phyloP scores from a whole-genome alignment of 805 yeast genomes.

The Ogataea methylovora region DNA sequence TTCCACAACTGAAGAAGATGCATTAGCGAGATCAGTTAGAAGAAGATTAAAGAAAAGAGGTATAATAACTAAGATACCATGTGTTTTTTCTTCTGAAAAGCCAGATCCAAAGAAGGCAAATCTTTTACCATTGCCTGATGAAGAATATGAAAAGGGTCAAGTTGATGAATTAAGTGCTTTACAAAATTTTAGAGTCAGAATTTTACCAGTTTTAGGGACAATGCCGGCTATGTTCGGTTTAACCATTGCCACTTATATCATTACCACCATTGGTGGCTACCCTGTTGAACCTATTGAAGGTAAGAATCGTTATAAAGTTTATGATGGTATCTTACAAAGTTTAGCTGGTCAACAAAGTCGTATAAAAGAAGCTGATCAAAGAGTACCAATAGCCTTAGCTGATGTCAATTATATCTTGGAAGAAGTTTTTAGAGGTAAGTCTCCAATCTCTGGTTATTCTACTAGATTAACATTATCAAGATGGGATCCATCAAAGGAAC shows the following conservation, averaged over 20 bases:
- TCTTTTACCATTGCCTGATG: conserved; percentile 77
- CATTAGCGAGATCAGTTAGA: conserved; percentile 81
- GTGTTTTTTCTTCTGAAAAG: conserved; percentile 89
- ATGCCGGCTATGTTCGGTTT: conserved; percentile 97
- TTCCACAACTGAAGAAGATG: conserved; percentile 88
- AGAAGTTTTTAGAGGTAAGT: conserved; percentile 89
- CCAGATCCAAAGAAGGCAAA: conserved; percentile 94
- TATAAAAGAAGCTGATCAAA: conserved; percentile 61
- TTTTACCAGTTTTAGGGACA: conserved; percentile 92
- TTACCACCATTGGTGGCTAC: conserved; percentile 78
- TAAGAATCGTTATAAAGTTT: conserved; percentile 75
- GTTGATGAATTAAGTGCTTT: conserved; percentile 85
- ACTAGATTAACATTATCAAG: conserved; percentile 73
- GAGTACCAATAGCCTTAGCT: conserved; percentile 61
- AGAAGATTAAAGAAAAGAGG: conserved; percentile 78
- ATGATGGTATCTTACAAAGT: conserved; percentile 76
- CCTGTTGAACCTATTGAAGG: conserved; percentile 90
- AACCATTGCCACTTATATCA: conserved; percentile 75
- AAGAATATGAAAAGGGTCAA: conserved; percentile 69
- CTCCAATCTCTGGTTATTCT: conserved; percentile 77
- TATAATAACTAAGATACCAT: conserved; percentile 68
- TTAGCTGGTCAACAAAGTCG: conserved; percentile 85
- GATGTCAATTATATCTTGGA: conserved; percentile 83
- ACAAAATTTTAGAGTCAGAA: conserved; percentile 86
- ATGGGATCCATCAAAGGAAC: conserved; percentile 70